Evolutionary conservation across 2,329 filamentous ascomycete species (phyloP).

Genomic region (Xylariomycetidae sp.): DNA sequence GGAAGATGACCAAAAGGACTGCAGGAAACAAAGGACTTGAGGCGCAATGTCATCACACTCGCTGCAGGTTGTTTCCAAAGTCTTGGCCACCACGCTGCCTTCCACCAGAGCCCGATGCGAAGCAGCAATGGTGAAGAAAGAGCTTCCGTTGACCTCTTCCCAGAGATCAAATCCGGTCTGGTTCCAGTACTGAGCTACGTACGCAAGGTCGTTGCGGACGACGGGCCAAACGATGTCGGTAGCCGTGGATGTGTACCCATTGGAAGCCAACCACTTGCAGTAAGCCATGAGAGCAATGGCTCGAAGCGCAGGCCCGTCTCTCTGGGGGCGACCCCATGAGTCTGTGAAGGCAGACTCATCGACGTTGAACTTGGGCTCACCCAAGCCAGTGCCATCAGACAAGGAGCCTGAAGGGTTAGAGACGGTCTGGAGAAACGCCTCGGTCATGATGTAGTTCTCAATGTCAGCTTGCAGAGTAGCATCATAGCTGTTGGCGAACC

Average conservation of each 20-base stretch:
- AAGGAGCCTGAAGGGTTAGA: slow-evolving; percentile 62
- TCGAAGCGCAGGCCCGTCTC: slow-evolving; percentile 71
- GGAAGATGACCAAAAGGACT: slow-evolving; percentile 63
- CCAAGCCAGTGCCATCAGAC: slow-evolving; percentile 49
- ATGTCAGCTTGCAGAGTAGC: slow-evolving; percentile 52
- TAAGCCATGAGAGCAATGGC: slow-evolving; percentile 69
- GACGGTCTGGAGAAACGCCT: slow-evolving; percentile 60
- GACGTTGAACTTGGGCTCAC: slow-evolving; percentile 68
- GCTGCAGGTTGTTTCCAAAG: slow-evolving; percentile 53
- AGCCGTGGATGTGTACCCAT: slow-evolving; percentile 56
- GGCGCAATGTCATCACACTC: slow-evolving; percentile 61
- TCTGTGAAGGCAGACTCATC: slow-evolving; percentile 59
- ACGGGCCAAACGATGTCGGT: slow-evolving; percentile 62
- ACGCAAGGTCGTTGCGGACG: slow-evolving; percentile 68
- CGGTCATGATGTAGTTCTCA: slow-evolving; percentile 60
- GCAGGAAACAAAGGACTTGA: slow-evolving; percentile 66
- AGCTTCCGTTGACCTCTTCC: slow-evolving; percentile 73
- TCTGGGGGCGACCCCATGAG: slow-evolving; percentile 71
- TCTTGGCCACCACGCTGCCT: slow-evolving; percentile 59
- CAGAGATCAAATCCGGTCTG: slow-evolving; percentile 68
- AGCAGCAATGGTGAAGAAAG: slow-evolving; percentile 70
- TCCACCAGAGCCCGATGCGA: slow-evolving; percentile 65
- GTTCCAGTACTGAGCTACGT: slow-evolving; percentile 68
- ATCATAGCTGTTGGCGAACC: slow-evolving; percentile 55
- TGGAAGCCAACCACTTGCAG: slow-evolving; percentile 62